phyloP scores from a whole-genome alignment of 179 eudicot genomes.

The Silene vulgaris region DNA sequence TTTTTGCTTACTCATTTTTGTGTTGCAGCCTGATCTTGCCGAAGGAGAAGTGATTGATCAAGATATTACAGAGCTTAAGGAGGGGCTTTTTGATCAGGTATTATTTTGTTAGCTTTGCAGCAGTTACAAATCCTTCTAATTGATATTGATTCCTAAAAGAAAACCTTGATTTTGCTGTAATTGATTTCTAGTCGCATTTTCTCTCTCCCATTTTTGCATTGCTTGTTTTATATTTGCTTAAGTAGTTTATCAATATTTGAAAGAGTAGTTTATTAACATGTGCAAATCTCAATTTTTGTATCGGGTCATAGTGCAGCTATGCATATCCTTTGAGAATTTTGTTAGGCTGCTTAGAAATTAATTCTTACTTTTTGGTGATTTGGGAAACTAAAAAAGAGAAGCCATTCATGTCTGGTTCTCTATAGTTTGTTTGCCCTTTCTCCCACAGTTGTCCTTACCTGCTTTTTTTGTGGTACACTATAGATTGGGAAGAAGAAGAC shows the following conservation, averaged over 20 bases:
- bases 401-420: background rate
- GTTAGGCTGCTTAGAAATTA: background rate
- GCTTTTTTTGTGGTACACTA: conserved; percentile 13
- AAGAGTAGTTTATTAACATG: conserved; percentile 6
- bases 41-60: conserved; percentile 43
- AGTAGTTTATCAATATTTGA: background rate
- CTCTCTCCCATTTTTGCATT: background rate
- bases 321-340: background rate
- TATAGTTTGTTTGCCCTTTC: background rate
- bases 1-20: conserved; percentile 3
- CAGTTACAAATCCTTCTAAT: background rate
- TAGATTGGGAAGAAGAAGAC: conserved; percentile 40
- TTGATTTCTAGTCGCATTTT: background rate
- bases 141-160: background rate
- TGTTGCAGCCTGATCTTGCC: conserved; percentile 44
- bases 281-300: background rate
- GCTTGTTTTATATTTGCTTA: background rate
- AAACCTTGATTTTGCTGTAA: conserved; percentile 1
- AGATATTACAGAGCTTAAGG: conserved; percentile 38
- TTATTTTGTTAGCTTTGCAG: conserved; percentile 10
- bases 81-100: conserved; percentile 42
- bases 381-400: background rate
- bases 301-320: background rate
- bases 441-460: conserved; percentile 13
- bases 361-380: background rate